phyloP scores from a whole-genome alignment of 371 early-diverging fungal species.

The Apophysomyces sp. region DNA sequence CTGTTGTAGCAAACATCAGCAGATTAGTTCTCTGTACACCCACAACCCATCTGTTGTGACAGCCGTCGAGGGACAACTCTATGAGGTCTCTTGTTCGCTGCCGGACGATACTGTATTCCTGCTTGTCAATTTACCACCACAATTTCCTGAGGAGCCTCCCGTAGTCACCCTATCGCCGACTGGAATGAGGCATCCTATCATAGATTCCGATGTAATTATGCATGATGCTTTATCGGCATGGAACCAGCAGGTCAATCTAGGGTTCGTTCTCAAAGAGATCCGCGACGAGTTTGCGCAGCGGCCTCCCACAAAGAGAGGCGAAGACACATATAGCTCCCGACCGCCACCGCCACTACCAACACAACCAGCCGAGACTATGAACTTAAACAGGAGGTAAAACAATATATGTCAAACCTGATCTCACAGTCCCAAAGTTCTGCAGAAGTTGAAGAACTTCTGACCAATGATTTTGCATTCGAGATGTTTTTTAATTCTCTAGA shows the following conservation, averaged over 20 bases:
- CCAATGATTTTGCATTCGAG: conserved; percentile 55
- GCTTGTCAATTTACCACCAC: conserved; percentile 45
- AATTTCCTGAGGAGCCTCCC: conserved; percentile 58
- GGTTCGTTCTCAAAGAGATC: conserved; percentile 53
- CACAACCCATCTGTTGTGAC: conserved; percentile 28
- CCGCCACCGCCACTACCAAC: conserved; percentile 49
- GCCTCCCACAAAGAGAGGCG: conserved; percentile 33
- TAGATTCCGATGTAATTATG: conserved; percentile 52
- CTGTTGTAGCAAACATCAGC: conserved; percentile 33
- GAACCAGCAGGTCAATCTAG: conserved; percentile 36
- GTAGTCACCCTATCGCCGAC: conserved; percentile 58
- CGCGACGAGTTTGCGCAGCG: conserved; percentile 44
- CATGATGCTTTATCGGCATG: conserved; percentile 24
- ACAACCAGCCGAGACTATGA: background rate
- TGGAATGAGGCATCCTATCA: conserved; percentile 55
- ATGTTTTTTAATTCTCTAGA: conserved; percentile 55
- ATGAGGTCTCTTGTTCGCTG: conserved; percentile 31
- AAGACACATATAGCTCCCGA: conserved; percentile 35
- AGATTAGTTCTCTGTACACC: conserved; percentile 34
- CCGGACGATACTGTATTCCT: conserved; percentile 24
- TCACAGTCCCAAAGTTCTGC: conserved; percentile 32
- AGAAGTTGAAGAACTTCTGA: conserved; percentile 50
- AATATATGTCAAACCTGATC: conserved; percentile 9
- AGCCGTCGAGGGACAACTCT: conserved; percentile 40
- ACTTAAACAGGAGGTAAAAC: conserved; percentile 23